These are phyloP conservation scores for Paraglomus occultum DNA, from an alignment of 192 early-diverging fungal genomes.

Conservation along the genomic window DNA sequence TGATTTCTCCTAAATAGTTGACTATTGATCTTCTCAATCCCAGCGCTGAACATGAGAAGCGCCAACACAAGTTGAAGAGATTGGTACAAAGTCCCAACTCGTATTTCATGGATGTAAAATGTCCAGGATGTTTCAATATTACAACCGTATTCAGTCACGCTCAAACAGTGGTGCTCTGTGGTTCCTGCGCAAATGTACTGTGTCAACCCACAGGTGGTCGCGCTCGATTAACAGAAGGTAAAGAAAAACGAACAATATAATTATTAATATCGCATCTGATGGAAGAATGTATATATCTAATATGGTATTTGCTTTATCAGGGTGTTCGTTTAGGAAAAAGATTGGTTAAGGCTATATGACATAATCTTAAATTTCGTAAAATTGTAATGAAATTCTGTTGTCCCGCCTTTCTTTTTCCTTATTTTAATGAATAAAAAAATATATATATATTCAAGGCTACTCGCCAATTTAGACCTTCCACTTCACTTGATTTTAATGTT, in stretches of 20 bases:
- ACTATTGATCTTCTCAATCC: constrained; percentile 96
- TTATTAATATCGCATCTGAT: neutral
- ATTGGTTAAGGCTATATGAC: constrained; percentile 50
- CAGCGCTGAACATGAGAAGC: constrained; percentile 72
- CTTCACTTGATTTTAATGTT: too few relatives aligned
- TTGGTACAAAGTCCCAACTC: constrained; percentile 96
- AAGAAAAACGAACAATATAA: neutral
- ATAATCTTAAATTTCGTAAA: too few relatives aligned
- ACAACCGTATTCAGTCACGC: constrained; percentile 99
- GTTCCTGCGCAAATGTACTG: constrained; percentile 93
- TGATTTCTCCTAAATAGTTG: constrained; percentile 51
- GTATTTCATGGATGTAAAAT: constrained; percentile 99
- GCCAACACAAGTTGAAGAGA: constrained; percentile 94
- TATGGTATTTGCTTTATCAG: neutral
- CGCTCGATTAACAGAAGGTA: constrained; percentile 95
- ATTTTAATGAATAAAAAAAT: too few relatives aligned
- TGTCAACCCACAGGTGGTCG: constrained; percentile 99
- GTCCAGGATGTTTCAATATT: constrained; percentile 93
- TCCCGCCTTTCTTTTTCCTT: too few relatives aligned
- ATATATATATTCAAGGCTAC: too few relatives aligned
- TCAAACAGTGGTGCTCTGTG: constrained; percentile 97
- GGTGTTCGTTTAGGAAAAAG: constrained; percentile 83
- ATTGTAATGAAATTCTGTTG: too few relatives aligned
- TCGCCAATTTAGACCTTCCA: too few relatives aligned
- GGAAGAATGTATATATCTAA: neutral